Percentiles rank a stretch among this genome's conserved stretches.
phyloP scores from a whole-genome alignment of 2,329 filamentous ascomycete species.

The Trichoderma arundinaceum region DNA sequence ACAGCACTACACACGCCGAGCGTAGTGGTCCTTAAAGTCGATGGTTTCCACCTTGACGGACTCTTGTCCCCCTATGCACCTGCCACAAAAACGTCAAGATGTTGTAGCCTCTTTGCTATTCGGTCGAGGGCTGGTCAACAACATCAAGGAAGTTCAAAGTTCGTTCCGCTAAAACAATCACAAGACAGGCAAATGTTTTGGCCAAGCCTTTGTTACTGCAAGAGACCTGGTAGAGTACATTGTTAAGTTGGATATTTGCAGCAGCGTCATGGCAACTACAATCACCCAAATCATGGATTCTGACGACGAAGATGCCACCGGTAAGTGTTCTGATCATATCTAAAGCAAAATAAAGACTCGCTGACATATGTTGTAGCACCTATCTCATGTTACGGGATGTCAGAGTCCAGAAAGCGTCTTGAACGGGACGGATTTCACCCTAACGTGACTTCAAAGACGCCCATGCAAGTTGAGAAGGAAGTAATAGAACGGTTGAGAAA shows the following conservation, averaged over 20 bases:
- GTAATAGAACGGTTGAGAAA: not conserved
- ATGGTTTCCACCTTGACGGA: not conserved
- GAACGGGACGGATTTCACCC: constrained; percentile 33
- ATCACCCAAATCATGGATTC: not conserved
- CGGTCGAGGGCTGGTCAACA: not conserved
- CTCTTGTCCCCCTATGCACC: no score
- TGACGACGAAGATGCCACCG: not conserved
- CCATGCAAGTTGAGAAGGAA: constrained; percentile 20
- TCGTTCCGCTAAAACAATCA: not conserved
- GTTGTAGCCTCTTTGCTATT: not conserved
- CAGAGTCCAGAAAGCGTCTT: constrained; percentile 31
- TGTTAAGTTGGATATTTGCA: not conserved
- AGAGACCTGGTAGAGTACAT: not conserved
- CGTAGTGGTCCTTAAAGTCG: not conserved
- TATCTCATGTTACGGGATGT: constrained; percentile 32
- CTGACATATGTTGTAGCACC: not conserved
- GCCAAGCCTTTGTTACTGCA: not conserved
- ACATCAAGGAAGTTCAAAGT: not conserved
- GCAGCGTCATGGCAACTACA: not conserved
- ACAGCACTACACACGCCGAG: not conserved
- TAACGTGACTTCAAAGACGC: constrained; percentile 31
- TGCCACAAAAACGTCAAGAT: no score
- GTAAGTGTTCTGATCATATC: not conserved
- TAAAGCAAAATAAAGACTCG: not conserved
- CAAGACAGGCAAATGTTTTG: not conserved